phyloP scores from a whole-genome alignment of 345 rosid genomes.

The Cochlearia excelsa region DNA sequence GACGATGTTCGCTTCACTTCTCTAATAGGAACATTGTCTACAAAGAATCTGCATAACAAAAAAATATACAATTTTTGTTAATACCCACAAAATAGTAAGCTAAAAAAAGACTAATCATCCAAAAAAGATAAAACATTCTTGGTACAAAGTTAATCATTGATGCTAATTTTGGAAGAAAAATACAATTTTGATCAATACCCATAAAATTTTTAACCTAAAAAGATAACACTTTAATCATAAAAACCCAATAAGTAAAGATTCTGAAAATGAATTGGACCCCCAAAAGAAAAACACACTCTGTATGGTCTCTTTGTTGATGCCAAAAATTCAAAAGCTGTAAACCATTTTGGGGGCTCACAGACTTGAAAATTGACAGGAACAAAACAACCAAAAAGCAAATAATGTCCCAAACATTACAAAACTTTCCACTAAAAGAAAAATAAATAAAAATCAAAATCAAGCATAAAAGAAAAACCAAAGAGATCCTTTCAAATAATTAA shows the following conservation, averaged over 20 bases:
- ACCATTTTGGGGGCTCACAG: conserved; percentile 31
- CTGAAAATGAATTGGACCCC: conserved; percentile 31
- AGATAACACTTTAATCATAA: conserved; percentile 7
- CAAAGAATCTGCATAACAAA: conserved; percentile 59
- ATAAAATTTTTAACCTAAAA: background rate
- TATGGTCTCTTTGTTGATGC: conserved; percentile 24
- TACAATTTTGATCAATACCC: conserved; percentile 5
- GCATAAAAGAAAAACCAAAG: conserved; percentile 16
- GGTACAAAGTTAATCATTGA: background rate
- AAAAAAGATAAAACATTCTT: background rate
- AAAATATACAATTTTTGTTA: conserved; percentile 19
- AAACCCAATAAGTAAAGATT: conserved; percentile 22
- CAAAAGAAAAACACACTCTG: conserved; percentile 12
- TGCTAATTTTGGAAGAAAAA: background rate
- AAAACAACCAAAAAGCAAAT: conserved; percentile 31
- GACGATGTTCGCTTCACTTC: conserved; percentile 62
- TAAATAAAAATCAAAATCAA: conserved; percentile 6
- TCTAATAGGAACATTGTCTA: conserved; percentile 76
- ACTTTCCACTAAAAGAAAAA: conserved; percentile 31
- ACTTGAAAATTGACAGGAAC: conserved; percentile 26
- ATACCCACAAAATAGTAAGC: conserved; percentile 5
- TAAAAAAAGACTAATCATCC: background rate
- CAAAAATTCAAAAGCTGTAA: conserved; percentile 30
- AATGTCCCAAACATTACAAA: conserved; percentile 33
- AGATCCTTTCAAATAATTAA: conserved; percentile 8